Evolutionary conservation across 1,284 basidiomycete species (phyloP).

Genomic region (Cutaneotrichosporon sp.): DNA sequence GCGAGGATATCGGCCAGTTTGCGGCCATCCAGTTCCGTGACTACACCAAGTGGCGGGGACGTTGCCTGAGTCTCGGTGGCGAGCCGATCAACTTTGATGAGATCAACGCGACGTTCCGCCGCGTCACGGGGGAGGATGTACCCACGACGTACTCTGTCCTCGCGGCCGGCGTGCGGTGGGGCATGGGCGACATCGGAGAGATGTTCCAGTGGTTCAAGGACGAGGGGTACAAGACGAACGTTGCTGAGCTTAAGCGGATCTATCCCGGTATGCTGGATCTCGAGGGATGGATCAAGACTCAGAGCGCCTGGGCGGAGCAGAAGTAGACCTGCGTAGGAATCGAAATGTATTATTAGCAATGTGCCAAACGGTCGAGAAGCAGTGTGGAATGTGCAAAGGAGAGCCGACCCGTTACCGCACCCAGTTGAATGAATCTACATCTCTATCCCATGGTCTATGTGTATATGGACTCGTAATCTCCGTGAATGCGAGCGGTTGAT

Average conservation of each 20-base stretch:
- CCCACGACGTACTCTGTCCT: conserved; percentile 18
- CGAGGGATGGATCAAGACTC: conserved; percentile 8
- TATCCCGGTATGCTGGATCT: conserved; percentile 14
- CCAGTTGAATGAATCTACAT: conserved; percentile 3
- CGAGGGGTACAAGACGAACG: conserved; percentile 13
- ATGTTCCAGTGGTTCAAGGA: conserved; percentile 17
- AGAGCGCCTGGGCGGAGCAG: conserved; percentile 6
- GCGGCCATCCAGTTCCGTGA: conserved; percentile 21
- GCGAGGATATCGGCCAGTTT: conserved; percentile 23
- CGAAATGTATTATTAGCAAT: no score
- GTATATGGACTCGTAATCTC: background rate
- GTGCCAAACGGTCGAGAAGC: no score
- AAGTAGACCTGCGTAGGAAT: no score
- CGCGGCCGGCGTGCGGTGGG: background rate
- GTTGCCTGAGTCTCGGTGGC: conserved; percentile 23
- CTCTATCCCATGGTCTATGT: background rate
- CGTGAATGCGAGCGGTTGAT: background rate
- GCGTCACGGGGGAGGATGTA: conserved; percentile 16
- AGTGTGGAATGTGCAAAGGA: no score
- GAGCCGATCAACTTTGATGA: conserved; percentile 22
- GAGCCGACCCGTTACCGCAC: no score
- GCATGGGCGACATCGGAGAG: conserved; percentile 3
- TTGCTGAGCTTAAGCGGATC: conserved; percentile 5
- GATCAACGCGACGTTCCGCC: conserved; percentile 14
- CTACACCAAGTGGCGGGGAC: conserved; percentile 6